Evolutionary conservation across 1,284 basidiomycete genomes (phyloP).

Genomic region (Mixia osmundae): DNA sequence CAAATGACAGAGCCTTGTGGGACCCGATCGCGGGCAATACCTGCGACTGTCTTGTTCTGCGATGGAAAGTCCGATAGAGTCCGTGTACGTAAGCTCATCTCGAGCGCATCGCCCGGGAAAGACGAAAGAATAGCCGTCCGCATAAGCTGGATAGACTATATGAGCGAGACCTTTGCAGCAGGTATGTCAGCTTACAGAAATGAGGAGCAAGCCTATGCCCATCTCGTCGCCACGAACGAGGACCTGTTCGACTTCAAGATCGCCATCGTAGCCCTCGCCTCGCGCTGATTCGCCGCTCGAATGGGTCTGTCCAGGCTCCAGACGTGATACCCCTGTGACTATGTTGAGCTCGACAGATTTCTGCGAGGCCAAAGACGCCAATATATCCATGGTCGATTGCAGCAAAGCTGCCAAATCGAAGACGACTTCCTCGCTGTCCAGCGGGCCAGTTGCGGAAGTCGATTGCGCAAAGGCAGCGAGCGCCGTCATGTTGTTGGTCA

Average conservation of each 20-base stretch:
- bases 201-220: conserved; percentile 50
- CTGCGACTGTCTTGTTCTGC: too few species aligned
- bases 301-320: too few species aligned
- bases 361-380: conserved; percentile 61
- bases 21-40: too few species aligned
- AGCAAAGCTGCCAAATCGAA: conserved; percentile 46
- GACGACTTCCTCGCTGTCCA: neutral
- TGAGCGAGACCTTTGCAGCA: conserved; percentile 7
- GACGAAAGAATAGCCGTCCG: too few species aligned
- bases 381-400: conserved; percentile 53
- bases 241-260: conserved; percentile 28
- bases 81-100: too few species aligned
- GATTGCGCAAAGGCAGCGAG: conserved; percentile 1
- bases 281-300: too few species aligned
- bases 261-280: neutral
- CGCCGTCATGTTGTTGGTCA: conserved; percentile 12
- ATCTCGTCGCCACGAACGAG: conserved; percentile 62
- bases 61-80: too few species aligned
- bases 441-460: neutral
- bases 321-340: too few species aligned
- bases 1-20: too few species aligned
- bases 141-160: too few species aligned
- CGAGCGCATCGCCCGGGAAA: too few species aligned
- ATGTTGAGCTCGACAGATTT: conserved; percentile 59
- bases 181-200: conserved; percentile 38